Conservation (phyloP, 345 rosid genomes). For the Laguncularia racemosa region DNA sequence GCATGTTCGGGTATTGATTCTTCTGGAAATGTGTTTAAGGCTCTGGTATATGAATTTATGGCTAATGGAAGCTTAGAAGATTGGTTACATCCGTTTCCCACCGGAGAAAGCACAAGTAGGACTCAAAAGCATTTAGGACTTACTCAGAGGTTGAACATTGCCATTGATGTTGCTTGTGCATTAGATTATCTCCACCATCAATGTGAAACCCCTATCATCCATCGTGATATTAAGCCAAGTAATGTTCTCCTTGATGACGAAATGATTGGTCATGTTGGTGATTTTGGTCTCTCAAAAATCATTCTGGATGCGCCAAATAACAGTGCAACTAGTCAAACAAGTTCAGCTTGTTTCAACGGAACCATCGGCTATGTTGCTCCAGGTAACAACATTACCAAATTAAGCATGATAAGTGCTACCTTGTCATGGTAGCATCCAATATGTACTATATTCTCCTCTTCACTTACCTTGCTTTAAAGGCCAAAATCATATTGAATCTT, state of each 20-base stretch:
- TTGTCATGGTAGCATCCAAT: background rate
- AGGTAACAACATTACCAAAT: conserved; percentile 5
- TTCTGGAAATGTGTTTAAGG: conserved; percentile 17
- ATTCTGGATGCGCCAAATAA: background rate
- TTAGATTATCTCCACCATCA: conserved; percentile 13
- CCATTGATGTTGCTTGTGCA: conserved; percentile 12
- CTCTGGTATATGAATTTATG: conserved; percentile 22
- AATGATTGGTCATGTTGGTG: conserved; percentile 13
- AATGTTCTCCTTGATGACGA: conserved; percentile 15
- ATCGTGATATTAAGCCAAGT: conserved; percentile 20
- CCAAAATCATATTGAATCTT: background rate
- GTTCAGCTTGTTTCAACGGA: conserved; percentile 9
- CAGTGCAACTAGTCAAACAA: background rate
- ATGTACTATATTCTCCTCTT: background rate
- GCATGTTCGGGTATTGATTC: conserved; percentile 12
- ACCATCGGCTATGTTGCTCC: conserved; percentile 19
- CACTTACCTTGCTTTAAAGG: background rate
- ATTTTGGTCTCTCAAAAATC: conserved; percentile 13
- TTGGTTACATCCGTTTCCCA: conserved; percentile 9
- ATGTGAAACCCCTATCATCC: background rate
- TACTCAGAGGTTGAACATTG: conserved; percentile 5
- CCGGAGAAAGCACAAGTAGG: background rate
- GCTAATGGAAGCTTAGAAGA: conserved; percentile 13
- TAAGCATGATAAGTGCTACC: background rate
- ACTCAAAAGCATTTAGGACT: background rate